phyloP scores from a whole-genome alignment of 2,329 filamentous ascomycete genomes.

The Neonectria hederae region DNA sequence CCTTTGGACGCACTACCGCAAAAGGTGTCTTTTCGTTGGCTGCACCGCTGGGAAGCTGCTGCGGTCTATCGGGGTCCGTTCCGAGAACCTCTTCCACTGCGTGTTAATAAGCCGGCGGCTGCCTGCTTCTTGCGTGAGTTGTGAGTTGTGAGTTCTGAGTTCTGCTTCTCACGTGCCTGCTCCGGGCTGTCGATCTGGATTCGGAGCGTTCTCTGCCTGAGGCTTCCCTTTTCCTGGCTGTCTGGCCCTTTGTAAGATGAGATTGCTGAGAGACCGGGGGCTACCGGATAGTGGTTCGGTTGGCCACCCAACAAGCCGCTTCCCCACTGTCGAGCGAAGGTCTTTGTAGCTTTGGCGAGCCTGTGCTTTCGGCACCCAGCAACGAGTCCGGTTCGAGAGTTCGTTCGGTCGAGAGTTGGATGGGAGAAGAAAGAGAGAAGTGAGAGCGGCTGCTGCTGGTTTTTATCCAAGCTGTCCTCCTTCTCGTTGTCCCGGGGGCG shows the following conservation, averaged over 20 bases:
- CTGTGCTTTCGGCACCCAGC: constrained; percentile 34
- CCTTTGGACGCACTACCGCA: constrained; percentile 10
- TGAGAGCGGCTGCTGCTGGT: constrained; percentile 5
- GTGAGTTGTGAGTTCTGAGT: not conserved
- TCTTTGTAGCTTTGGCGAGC: constrained; percentile 32
- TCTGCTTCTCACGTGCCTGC: constrained; percentile 25
- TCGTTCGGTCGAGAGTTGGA: constrained; percentile 26
- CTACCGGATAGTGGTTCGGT: constrained; percentile 28
- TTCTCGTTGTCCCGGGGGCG: constrained; percentile 29
- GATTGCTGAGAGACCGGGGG: constrained; percentile 16
- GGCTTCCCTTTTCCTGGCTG: constrained; percentile 4
- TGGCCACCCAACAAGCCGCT: constrained; percentile 32
- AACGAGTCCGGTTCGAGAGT: constrained; percentile 30
- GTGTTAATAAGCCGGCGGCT: constrained; percentile 20
- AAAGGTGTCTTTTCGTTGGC: constrained; percentile 21
- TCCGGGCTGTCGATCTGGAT: not conserved
- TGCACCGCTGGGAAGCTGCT: not conserved
- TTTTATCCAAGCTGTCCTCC: constrained; percentile 24
- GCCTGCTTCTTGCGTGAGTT: constrained; percentile 21
- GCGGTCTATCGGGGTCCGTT: constrained; percentile 8
- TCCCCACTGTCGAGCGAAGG: constrained; percentile 20
- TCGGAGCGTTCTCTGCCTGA: constrained; percentile 11
- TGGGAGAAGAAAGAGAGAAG: constrained; percentile 18
- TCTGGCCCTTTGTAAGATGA: constrained; percentile 1
- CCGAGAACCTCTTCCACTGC: constrained; percentile 10